Conservation (phyloP, 768 basidiomycete species). For the Lentinula guzmanii region DNA sequence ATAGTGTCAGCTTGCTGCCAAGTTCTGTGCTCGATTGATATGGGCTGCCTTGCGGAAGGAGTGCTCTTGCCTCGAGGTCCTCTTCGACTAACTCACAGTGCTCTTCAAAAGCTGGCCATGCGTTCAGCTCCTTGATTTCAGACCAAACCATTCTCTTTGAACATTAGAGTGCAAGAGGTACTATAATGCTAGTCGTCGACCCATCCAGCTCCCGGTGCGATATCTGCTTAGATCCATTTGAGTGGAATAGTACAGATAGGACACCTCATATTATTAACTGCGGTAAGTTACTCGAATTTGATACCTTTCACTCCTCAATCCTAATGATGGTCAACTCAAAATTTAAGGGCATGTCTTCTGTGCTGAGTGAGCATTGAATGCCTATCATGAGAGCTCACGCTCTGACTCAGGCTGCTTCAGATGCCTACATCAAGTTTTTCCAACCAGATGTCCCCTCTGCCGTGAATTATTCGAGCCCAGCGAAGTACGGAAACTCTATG, state of each 20-base stretch:
- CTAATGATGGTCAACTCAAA: neutral
- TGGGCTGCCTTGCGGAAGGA: neutral
- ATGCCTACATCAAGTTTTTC: neutral
- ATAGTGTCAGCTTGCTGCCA: no score
- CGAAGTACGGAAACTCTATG: constrained; percentile 4
- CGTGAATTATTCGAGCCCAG: neutral
- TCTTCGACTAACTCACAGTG: neutral
- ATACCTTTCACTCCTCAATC: neutral
- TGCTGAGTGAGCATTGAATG: neutral
- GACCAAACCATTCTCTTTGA: neutral
- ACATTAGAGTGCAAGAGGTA: neutral
- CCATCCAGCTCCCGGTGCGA: constrained; percentile 1
- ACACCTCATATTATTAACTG: constrained; percentile 4
- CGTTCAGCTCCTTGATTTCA: neutral
- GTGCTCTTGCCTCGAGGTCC: neutral
- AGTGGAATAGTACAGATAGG: neutral
- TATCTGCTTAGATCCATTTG: constrained; percentile 3
- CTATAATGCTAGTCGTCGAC: constrained; percentile 4
- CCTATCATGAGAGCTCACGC: neutral
- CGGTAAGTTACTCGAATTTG: neutral
- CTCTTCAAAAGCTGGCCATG: neutral
- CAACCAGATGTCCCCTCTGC: constrained; percentile 1
- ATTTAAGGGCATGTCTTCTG: neutral
- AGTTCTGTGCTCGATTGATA: neutral
- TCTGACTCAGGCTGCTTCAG: neutral